Evolutionary conservation across 2,329 filamentous ascomycete species (phyloP).

Genomic region (Cytospora piceae): DNA sequence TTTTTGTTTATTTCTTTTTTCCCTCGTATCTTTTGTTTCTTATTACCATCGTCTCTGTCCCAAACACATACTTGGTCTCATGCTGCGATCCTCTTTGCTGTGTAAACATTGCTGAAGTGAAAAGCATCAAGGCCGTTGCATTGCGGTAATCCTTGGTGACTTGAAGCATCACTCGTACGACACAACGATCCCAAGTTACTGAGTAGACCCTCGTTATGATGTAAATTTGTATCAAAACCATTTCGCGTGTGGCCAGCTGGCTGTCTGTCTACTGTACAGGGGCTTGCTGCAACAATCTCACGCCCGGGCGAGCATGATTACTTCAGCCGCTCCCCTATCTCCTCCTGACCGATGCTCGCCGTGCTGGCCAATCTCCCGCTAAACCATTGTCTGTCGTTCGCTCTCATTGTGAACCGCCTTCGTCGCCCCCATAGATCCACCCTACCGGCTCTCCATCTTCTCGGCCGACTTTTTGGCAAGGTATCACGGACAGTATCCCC

Average conservation of each 20-base stretch:
- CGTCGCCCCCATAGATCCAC: neutral
- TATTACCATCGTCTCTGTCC: too few species aligned
- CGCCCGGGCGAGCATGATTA: too few species aligned
- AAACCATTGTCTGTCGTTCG: neutral
- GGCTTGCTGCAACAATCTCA: neutral
- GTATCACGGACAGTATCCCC: neutral
- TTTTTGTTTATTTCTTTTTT: too few species aligned
- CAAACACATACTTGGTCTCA: too few species aligned
- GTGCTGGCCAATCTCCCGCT: neutral
- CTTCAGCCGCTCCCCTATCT: neutral
- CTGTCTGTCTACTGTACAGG: conserved; percentile 13
- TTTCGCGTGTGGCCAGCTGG: conserved; percentile 3
- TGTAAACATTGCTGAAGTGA: too few species aligned
- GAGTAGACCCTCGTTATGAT: neutral
- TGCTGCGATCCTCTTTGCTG: too few species aligned
- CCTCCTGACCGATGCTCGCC: too few species aligned
- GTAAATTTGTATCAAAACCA: neutral
- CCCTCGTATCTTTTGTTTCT: too few species aligned
- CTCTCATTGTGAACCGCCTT: conserved; percentile 1
- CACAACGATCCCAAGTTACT: neutral
- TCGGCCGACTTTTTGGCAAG: neutral
- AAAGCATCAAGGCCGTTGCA: neutral
- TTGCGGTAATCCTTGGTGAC: neutral
- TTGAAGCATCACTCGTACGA: neutral
- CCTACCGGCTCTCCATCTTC: too few species aligned